Percentiles rank a stretch among this genome's conserved stretches.
Conservation (phyloP, 2,329 filamentous ascomycete species). For the Fusarium buxicola region DNA sequence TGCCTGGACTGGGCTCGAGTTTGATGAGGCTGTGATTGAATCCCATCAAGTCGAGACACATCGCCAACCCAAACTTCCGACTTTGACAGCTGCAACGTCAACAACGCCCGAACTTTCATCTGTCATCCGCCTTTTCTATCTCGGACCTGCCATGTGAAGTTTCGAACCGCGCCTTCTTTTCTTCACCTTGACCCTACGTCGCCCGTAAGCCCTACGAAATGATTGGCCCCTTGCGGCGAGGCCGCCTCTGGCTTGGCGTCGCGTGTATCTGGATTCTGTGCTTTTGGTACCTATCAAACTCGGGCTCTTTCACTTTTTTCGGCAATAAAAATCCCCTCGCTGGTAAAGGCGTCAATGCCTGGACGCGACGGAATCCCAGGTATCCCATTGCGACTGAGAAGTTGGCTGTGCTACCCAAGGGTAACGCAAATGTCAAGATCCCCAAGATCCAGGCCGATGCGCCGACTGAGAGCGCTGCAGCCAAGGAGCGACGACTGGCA, state of each 20-base stretch:
- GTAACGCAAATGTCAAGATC: conserved; percentile 37
- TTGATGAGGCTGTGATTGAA: conserved; percentile 20
- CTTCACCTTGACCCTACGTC: conserved; percentile 20
- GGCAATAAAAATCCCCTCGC: conserved; percentile 37
- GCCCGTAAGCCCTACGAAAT: conserved; percentile 28
- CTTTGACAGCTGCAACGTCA: conserved; percentile 33
- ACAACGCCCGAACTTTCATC: conserved; percentile 1
- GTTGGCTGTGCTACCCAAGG: conserved; percentile 50
- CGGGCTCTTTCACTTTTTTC: conserved; percentile 32
- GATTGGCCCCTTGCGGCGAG: conserved; percentile 37
- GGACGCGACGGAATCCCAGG: conserved; percentile 38
- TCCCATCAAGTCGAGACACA: conserved; percentile 29
- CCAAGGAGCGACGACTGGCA: conserved; percentile 49
- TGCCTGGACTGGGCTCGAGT: conserved; percentile 21
- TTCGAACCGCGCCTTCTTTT: conserved; percentile 13
- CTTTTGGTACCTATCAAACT: conserved; percentile 43
- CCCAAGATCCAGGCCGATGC: conserved; percentile 48
- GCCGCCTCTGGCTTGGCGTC: conserved; percentile 44
- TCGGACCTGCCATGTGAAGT: conserved; percentile 37
- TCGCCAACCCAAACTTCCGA: conserved; percentile 10
- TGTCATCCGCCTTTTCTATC: conserved; percentile 13
- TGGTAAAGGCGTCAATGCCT: conserved; percentile 40
- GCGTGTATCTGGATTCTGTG: conserved; percentile 39
- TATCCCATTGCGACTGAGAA: conserved; percentile 43
- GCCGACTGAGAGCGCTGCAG: conserved; percentile 47